Base-by-base conservation (phyloP, 1,284 basidiomycete species). In the Fomitopsis betulina region DNA sequence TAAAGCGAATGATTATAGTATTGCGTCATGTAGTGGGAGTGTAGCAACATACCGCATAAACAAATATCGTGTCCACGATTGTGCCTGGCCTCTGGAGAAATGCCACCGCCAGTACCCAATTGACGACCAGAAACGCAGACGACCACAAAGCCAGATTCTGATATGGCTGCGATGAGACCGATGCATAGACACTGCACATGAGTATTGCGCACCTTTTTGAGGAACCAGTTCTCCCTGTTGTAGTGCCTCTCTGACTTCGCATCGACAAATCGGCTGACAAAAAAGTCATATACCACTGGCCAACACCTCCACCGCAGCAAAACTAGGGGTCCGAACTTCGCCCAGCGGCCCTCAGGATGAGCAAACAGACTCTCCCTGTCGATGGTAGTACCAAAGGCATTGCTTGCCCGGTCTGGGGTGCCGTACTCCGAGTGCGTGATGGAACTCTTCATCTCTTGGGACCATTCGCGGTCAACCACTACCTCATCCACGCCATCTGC, bases 381-480 rank as follows among this genome's bases (percentile, higher is more conserved):
- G 39, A 74, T 70, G 60, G 67, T 74, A 7, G 67, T 69, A n/a
- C 68, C 60, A 32, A 64, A 59, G 37, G 64, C 57, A 51, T 77
- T 72, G 60, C 76, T 76, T 17, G 77, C 75, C 68, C 79, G 79
- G 33, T 83, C 77, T 21, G 75, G 78, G 21, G 70, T 77, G 23
- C 65, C 78, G 38, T 80, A 76, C 23, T 84, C 84, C 13, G 82
- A 82, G 56, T 79, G 76, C 6, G 65, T 66, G 33, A 77, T 73
- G 25, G 76, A 80, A 57, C 74, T 80, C 69, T 77, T 79, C 57
- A 80, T 72, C 59, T 84, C 81, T 60, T 84, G 81, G 5, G 77
- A 74, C 87, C 86, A 89, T 38, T 77, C 72, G 50, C 86, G 79
- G 70, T 90, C 87, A 17, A 90, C 86, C n/a, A 90, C 81, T 17